Conservation (phyloP, 306 rosid species). For the Dalbergia cultrata region DNA sequence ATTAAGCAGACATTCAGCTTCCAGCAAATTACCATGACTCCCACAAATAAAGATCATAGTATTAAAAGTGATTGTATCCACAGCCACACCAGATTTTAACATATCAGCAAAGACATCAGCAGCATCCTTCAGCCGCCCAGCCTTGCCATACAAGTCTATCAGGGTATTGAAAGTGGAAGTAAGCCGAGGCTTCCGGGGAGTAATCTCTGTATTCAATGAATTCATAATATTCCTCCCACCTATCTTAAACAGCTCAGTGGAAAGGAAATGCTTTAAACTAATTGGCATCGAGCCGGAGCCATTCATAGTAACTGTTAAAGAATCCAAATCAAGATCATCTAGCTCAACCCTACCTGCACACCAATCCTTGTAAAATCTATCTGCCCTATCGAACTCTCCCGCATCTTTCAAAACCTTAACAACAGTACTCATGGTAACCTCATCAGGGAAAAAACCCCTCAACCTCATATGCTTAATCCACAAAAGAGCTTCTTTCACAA, state of each 20-base stretch:
- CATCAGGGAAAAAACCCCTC: constrained; percentile 82
- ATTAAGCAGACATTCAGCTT: constrained; percentile 81
- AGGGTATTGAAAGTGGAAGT: constrained; percentile 79
- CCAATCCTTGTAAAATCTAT: constrained; percentile 83
- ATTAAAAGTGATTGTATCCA: constrained; percentile 85
- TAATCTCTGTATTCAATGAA: constrained; percentile 42
- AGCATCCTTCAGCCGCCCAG: constrained; percentile 80
- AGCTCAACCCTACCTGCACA: constrained; percentile 71
- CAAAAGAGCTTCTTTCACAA: constrained; percentile 79
- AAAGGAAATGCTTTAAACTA: constrained; percentile 82
- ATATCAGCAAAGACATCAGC: constrained; percentile 83
- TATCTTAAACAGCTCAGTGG: constrained; percentile 89
- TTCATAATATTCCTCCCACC: constrained; percentile 61
- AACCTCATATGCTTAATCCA: constrained; percentile 89
- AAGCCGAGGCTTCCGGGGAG: constrained; percentile 59
- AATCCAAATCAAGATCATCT: constrained; percentile 74
- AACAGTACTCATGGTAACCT: constrained; percentile 89
- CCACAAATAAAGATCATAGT: constrained; percentile 89
- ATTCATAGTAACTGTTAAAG: constrained; percentile 41
- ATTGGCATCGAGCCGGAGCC: constrained; percentile 56
- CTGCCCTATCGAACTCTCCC: constrained; percentile 75
- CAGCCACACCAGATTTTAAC: constrained; percentile 80
- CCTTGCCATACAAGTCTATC: constrained; percentile 94
- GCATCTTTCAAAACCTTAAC: constrained; percentile 85
- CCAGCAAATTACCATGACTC: constrained; percentile 76